phyloP scores from a whole-genome alignment of 2,329 filamentous ascomycete genomes.

The Neofusicoccum parvum region DNA sequence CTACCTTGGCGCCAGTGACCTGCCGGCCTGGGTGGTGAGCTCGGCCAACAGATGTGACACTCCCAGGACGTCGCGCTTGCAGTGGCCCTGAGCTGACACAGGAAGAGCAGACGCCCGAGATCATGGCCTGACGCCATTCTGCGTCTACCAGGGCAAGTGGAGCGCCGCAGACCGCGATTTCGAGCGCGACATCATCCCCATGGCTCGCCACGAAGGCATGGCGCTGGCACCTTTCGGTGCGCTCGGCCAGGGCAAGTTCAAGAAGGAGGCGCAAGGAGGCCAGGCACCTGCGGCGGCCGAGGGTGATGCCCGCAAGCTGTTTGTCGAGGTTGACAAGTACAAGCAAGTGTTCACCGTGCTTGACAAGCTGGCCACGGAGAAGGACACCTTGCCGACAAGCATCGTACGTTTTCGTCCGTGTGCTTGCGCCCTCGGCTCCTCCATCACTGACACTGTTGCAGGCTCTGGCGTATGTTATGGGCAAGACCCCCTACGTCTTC shows the following conservation, averaged over 20 bases:
- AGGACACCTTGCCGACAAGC: constrained; percentile 61
- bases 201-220: constrained; percentile 65
- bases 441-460: neutral
- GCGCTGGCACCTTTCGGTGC: constrained; percentile 59
- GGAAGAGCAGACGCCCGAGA: constrained; percentile 59
- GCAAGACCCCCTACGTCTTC: constrained; percentile 72
- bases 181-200: constrained; percentile 70
- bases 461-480: constrained; percentile 72
- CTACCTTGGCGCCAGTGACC: constrained; percentile 43
- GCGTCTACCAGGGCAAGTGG: constrained; percentile 69
- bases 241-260: constrained; percentile 52
- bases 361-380: constrained; percentile 60
- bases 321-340: constrained; percentile 51
- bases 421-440: too few relatives aligned
- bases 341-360: constrained; percentile 58
- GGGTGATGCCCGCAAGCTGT: constrained; percentile 40
- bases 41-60: constrained; percentile 45
- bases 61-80: neutral
- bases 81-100: constrained; percentile 3
- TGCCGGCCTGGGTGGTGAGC: constrained; percentile 46
- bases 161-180: constrained; percentile 64
- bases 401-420: constrained; percentile 21
- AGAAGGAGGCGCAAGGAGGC: constrained; percentile 33
- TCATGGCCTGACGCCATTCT: constrained; percentile 71
- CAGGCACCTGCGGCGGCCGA: constrained; percentile 21